These are phyloP conservation scores for Ettlia oleoabundans DNA, from an alignment of 139 green algal species.

Conservation along the genomic window DNA sequence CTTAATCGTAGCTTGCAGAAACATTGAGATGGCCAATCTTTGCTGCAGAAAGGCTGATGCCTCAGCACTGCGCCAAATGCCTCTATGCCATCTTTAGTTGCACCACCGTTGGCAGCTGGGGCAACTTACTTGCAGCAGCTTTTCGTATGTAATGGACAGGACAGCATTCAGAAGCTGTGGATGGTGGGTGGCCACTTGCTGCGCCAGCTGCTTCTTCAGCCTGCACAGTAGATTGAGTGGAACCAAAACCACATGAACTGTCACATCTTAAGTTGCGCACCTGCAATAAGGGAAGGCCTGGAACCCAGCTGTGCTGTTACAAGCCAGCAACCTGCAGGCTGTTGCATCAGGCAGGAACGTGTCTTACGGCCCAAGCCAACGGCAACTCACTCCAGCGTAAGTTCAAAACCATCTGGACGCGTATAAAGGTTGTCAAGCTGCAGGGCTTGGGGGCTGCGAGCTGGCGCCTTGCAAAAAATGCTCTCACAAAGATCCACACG, in stretches of 20 bases:
- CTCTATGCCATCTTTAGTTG: too few relatives aligned
- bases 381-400: not conserved
- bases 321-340: not conserved
- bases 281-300: not conserved
- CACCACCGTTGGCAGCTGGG: not conserved
- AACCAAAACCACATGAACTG: too few relatives aligned
- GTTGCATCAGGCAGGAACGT: too few relatives aligned
- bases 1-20: too few relatives aligned
- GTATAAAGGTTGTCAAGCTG: too few relatives aligned
- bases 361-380: too few relatives aligned
- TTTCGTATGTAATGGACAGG: not conserved
- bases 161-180: constrained; percentile 23
- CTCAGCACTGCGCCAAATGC: too few relatives aligned
- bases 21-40: too few relatives aligned
- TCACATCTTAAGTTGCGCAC: not conserved
- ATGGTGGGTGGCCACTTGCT: not conserved
- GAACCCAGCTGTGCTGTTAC: not conserved
- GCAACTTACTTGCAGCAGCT: not conserved
- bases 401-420: not conserved
- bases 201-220: too few relatives aligned
- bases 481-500: not conserved
- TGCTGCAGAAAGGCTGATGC: not conserved
- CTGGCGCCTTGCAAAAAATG: not conserved
- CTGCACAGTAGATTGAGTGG: not conserved
- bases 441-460: too few relatives aligned